Base-by-base conservation (phyloP, 75 land plant species). In the Pseudotsuga menziesii region DNA sequence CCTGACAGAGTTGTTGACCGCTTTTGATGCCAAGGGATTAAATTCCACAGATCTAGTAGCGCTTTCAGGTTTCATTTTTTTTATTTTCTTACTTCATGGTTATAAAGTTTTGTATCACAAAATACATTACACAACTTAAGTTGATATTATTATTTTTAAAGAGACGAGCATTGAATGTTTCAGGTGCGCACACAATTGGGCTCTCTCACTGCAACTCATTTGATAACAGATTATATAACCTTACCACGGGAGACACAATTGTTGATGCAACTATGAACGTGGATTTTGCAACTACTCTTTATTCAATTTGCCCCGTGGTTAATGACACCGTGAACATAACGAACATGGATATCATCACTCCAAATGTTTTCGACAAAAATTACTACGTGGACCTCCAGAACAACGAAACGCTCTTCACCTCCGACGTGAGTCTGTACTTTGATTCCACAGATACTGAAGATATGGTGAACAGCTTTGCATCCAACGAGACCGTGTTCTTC, bases 101-200 rank as follows among this genome's bases (percentile, higher is more conserved):
- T 29, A 29, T 29, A 1, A 29, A 29, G 32, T 29, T 29, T 29
- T 29, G 32, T 29, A n/a, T n/a, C n/a, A n/a, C n/a, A n/a, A n/a
- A n/a, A n/a, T n/a, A n/a, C n/a, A n/a, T n/a, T n/a, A n/a, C n/a
- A n/a, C n/a, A n/a, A n/a, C n/a, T n/a, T 29, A 29, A 29, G 32
- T 29, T 41, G 7, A 44, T 6, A 44, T 44, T 44, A 44, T 44
- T 44, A 44, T 44, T 44, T 0, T 44, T 44, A 5, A 29, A 29
- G 0, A 6, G 6, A 44, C 6, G 6, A 44, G 8, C 8, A 7
- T 44, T 7, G 19, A 6, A 19, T 35, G 20, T 66, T 4, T 66
- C 70, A 66, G 77, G 77, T 17, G 29, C 72, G 23, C 80, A 82
- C 83, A 82, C 80, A 29, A 72, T 82, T 5, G 76, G 80, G 5